Base-by-base conservation (phyloP, 257 asterid genomes). In the Solanum phureja region DNA sequence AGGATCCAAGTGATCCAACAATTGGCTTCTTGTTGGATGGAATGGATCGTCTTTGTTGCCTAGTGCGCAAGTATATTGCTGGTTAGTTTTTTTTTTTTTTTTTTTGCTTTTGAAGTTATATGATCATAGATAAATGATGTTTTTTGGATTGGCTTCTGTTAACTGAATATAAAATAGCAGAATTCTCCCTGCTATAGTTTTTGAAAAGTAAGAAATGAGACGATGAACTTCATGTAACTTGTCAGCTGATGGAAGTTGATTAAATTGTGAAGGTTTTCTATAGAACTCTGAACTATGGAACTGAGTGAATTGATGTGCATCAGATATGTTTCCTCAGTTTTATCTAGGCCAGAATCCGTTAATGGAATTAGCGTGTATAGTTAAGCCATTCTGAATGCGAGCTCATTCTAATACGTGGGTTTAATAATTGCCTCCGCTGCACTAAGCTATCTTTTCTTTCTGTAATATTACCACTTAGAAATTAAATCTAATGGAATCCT, bases 1-100 rank as follows among this genome's bases (percentile, higher is more conserved):
- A 97, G 99, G 99, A 96, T 91, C 95, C 99, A 89, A 97, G 92
- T 91, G 99, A 97, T 92, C 98, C 99, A 89, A 97, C 99, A 85
- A 94, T 97, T 88, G 99, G 99, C 66, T 97, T 93, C 91, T 90
- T 97, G 87, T 91, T 97, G 88, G 99, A 97, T 88, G 99, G 99
- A 82, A 95, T 97, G 98, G 99, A 97, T 91, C 95, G 86, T 74
- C 99, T 97, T 88, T 96, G 99, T 91, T 93, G 98, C 91, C 92
- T 97, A 21, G 99, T 96, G 87, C 99, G 99, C 92, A 97, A 97
- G 92, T 97, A 97, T 89, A 97, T 97, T 90, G 96, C 99, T 91
- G 99, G 99, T 97, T 88, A 88, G 94, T 66, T 85, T 90, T 88
- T 29, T 24, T 66, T 85, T 90, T 88, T 29, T 24, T 33, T 33